phyloP scores from a whole-genome alignment of 2,329 filamentous ascomycete genomes.

The Aspergillus jensenii region DNA sequence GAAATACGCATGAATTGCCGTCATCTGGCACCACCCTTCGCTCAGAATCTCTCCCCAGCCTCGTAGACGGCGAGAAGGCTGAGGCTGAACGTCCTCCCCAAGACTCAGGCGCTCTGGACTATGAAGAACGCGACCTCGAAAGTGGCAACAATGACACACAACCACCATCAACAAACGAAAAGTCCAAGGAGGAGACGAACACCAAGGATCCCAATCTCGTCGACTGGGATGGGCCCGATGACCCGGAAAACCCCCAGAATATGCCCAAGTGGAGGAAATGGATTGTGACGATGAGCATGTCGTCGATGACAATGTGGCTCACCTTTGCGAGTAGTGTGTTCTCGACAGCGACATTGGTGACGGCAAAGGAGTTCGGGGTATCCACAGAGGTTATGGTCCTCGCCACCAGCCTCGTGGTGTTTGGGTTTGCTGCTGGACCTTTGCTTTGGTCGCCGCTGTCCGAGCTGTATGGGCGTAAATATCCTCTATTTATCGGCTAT shows the following conservation, averaged over 20 bases:
- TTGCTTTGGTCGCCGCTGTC: constrained; percentile 46
- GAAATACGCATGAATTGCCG: constrained; percentile 2
- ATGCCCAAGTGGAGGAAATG: constrained; percentile 38
- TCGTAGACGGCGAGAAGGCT: constrained; percentile 8
- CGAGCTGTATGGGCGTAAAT: constrained; percentile 52
- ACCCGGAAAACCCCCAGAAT: constrained; percentile 35
- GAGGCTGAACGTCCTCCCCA: not conserved
- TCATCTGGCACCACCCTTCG: constrained; percentile 16
- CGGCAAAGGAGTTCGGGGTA: constrained; percentile 45
- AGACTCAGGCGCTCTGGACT: constrained; percentile 8
- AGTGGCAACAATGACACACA: constrained; percentile 4
- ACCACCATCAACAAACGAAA: not conserved
- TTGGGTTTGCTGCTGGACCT: constrained; percentile 57
- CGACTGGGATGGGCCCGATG: constrained; percentile 33
- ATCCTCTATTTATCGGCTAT: constrained; percentile 52
- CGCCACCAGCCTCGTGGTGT: constrained; percentile 46
- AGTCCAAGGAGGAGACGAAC: constrained; percentile 5
- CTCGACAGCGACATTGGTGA: constrained; percentile 42
- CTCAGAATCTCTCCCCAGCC: constrained; percentile 9
- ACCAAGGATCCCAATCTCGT: constrained; percentile 28
- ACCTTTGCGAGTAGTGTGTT: constrained; percentile 51
- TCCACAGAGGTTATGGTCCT: constrained; percentile 41
- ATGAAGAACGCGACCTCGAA: constrained; percentile 13
- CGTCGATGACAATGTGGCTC: constrained; percentile 42
- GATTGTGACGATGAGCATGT: constrained; percentile 34